These are phyloP conservation scores for Moniliella sp. DNA, from an alignment of 1,284 basidiomycete species.

Conservation along the genomic window DNA sequence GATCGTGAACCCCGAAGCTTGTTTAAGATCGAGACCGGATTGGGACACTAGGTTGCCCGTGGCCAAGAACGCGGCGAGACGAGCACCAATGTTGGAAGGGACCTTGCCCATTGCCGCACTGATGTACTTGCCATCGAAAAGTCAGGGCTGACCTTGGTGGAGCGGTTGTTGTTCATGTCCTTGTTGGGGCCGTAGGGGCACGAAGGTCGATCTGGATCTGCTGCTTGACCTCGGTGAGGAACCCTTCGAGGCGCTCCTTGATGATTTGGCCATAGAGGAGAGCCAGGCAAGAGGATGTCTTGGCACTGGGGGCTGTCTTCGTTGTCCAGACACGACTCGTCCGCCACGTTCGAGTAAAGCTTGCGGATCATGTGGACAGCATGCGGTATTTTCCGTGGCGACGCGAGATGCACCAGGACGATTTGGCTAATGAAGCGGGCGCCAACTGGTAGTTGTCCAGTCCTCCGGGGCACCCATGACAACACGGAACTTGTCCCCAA, in stretches of 20 bases:
- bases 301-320: slow-evolving; percentile 97
- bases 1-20: slow-evolving; percentile 89
- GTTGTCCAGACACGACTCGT: slow-evolving; percentile 81
- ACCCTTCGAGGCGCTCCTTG: slow-evolving; percentile 83
- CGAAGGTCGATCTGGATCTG: slow-evolving; percentile 57
- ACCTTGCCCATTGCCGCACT: slow-evolving; percentile 53
- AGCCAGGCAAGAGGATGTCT: slow-evolving; percentile 83
- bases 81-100: slow-evolving; percentile 76
- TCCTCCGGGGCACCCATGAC: slow-evolving; percentile 80
- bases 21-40: slow-evolving; percentile 84
- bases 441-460: slow-evolving; percentile 65
- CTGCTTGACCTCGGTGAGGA: slow-evolving; percentile 52
- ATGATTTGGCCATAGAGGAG: slow-evolving; percentile 88
- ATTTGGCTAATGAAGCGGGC: slow-evolving; percentile 63
- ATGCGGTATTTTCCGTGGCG: slow-evolving; percentile 80
- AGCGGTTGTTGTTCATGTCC: not conserved
- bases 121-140: slow-evolving; percentile 67
- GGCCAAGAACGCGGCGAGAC: slow-evolving; percentile 79
- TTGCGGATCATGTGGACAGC: slow-evolving; percentile 95
- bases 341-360: slow-evolving; percentile 73
- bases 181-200: slow-evolving; percentile 29
- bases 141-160: slow-evolving; percentile 46
- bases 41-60: slow-evolving; percentile 90
- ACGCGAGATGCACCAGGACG: slow-evolving; percentile 70
- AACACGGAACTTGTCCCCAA: slow-evolving; percentile 93